These are phyloP conservation scores for Xylaria nigripes DNA, from an alignment of 495 filamentous ascomycete species.

Conservation along the genomic window DNA sequence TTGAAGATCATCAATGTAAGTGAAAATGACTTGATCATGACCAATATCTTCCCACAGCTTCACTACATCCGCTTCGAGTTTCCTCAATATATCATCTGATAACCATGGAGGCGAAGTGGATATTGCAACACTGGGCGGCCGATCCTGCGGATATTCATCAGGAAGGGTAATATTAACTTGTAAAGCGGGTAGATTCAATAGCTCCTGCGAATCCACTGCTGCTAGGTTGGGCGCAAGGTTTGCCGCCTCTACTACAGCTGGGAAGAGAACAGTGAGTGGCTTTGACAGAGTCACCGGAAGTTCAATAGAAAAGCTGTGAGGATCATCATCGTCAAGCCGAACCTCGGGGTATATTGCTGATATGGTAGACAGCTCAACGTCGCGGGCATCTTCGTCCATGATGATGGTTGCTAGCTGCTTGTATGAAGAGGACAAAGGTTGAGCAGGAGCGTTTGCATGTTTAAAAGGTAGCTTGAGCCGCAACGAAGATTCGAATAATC, in stretches of 20 bases:
- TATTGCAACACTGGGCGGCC: conserved; percentile 59
- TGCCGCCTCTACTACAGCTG: conserved; percentile 31
- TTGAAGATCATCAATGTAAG: conserved; percentile 81
- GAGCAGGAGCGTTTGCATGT: conserved; percentile 14
- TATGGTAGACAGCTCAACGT: conserved; percentile 74
- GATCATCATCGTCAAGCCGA: conserved; percentile 47
- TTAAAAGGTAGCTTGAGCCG: background rate
- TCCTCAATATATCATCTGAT: conserved; percentile 44
- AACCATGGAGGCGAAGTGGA: conserved; percentile 64
- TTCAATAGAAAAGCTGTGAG: conserved; percentile 59
- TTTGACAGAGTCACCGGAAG: conserved; percentile 61
- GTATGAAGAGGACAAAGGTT: conserved; percentile 11
- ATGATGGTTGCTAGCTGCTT: conserved; percentile 21
- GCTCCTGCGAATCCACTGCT: conserved; percentile 47
- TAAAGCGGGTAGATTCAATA: conserved; percentile 73
- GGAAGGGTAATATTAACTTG: conserved; percentile 62
- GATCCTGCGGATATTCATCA: conserved; percentile 60
- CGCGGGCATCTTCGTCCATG: conserved; percentile 55
- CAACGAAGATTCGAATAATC: background rate
- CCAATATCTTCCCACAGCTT: conserved; percentile 79
- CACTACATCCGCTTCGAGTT: conserved; percentile 52
- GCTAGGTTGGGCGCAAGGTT: background rate
- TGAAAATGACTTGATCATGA: conserved; percentile 65
- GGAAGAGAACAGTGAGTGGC: conserved; percentile 64
- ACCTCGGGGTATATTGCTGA: conserved; percentile 87